Conservation (phyloP, 768 basidiomycete species). For the Arthromyces matolae region DNA sequence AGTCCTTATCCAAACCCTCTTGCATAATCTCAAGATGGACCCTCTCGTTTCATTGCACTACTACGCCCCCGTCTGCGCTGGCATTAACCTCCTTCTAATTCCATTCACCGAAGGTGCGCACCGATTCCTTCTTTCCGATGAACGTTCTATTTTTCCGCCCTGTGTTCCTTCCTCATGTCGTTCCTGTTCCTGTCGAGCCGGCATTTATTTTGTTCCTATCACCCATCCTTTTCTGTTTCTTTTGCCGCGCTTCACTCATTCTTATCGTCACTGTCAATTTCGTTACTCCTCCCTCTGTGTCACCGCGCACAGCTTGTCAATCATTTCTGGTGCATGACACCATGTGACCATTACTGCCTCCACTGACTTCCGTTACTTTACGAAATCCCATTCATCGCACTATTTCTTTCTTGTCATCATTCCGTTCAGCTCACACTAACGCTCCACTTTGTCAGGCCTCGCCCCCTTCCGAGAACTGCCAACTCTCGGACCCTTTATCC, state of each 20-base stretch:
- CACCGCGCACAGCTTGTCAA: no score
- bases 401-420: no score
- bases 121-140: neutral
- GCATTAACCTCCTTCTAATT: slow-evolving; percentile 79
- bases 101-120: slow-evolving; percentile 83
- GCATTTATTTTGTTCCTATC: neutral
- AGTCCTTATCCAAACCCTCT: slow-evolving; percentile 92
- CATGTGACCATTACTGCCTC: no score
- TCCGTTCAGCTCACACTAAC: no score
- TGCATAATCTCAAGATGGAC: slow-evolving; percentile 97
- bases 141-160: neutral
- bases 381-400: no score
- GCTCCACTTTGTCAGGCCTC: slow-evolving; percentile 25
- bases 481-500: slow-evolving; percentile 61
- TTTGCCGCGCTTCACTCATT: no score
- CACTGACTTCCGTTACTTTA: no score
- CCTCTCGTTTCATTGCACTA: slow-evolving; percentile 94
- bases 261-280: no score
- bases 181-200: neutral
- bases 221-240: neutral
- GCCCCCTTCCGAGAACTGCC: slow-evolving; percentile 77
- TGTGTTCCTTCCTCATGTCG: neutral
- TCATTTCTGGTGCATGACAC: no score
- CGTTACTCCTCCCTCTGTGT: no score
- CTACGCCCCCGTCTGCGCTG: slow-evolving; percentile 93